phyloP scores from a whole-genome alignment of 2,329 filamentous ascomycete species.

The Aaosphaeria pasadenensis region DNA sequence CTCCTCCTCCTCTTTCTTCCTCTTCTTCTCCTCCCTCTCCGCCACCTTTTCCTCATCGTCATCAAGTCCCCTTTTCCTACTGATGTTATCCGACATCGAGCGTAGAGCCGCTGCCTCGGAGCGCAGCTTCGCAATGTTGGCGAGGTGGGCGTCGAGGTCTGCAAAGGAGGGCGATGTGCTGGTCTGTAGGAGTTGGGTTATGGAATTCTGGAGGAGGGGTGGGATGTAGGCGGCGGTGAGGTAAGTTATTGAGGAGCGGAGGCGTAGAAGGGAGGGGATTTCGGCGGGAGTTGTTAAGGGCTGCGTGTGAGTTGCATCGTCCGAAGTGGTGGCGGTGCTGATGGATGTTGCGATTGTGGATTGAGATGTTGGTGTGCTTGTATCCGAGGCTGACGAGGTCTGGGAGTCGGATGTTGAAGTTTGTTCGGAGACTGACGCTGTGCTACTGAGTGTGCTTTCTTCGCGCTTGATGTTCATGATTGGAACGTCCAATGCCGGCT shows the following conservation, averaged over 20 bases:
- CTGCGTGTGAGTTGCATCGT: conserved; percentile 12
- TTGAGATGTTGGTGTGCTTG: background rate
- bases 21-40: conserved; percentile 71
- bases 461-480: conserved; percentile 66
- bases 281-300: conserved; percentile 34
- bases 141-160: conserved; percentile 68
- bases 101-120: conserved; percentile 69
- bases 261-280: conserved; percentile 59
- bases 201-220: conserved; percentile 44
- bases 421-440: conserved; percentile 5
- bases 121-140: conserved; percentile 63
- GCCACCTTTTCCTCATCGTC: conserved; percentile 65
- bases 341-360: background rate
- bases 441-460: conserved; percentile 40
- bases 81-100: conserved; percentile 65
- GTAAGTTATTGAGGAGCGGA: conserved; percentile 64
- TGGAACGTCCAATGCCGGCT: conserved; percentile 71
- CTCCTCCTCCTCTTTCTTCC: conserved; percentile 85
- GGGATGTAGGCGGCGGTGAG: conserved; percentile 61
- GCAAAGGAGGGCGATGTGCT: conserved; percentile 58
- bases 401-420: conserved; percentile 13
- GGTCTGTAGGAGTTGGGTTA: conserved; percentile 39
- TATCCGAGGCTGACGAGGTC: conserved; percentile 13
- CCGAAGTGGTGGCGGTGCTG: conserved; percentile 1
- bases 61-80: conserved; percentile 56